phyloP scores from a whole-genome alignment of 306 rosid genomes.

The Ochetophila trinervis region DNA sequence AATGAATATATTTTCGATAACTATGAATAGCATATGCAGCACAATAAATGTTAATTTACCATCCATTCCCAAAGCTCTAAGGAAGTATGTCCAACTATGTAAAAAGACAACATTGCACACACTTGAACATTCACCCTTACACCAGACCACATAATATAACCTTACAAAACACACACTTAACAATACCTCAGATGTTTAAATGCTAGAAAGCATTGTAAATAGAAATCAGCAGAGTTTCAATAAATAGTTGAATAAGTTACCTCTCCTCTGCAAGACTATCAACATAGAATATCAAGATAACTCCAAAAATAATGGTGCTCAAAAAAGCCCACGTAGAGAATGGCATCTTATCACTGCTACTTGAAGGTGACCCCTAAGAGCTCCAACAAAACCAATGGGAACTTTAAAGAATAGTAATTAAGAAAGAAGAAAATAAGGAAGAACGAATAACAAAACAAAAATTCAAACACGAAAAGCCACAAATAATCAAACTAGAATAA shows the following conservation, averaged over 20 bases:
- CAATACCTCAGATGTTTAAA: background rate
- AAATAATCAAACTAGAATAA: slow-evolving; percentile 8
- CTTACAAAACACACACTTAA: too few species aligned
- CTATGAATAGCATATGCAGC: too few species aligned
- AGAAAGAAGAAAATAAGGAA: slow-evolving; percentile 1
- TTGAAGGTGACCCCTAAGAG: slow-evolving; percentile 80
- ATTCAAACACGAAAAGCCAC: background rate
- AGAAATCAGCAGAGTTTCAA: slow-evolving; percentile 3
- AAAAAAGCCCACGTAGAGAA: slow-evolving; percentile 93
- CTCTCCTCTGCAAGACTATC: slow-evolving; percentile 96
- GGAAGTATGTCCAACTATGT: too few species aligned
- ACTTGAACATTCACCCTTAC: too few species aligned
- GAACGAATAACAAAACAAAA: slow-evolving; percentile 3
- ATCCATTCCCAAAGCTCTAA: too few species aligned
- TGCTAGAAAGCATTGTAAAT: background rate
- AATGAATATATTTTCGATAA: too few species aligned
- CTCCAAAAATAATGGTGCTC: slow-evolving; percentile 84
- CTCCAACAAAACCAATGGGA: slow-evolving; percentile 12
- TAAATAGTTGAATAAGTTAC: slow-evolving; percentile 32
- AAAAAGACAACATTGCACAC: too few species aligned
- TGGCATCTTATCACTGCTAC: slow-evolving; percentile 55
- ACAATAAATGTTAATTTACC: too few species aligned
- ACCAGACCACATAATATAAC: too few species aligned
- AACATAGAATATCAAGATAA: slow-evolving; percentile 80
- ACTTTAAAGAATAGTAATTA: background rate